Evolutionary conservation across 1,284 basidiomycete genomes (phyloP).

Genomic region (Singerocomus inundabilis): DNA sequence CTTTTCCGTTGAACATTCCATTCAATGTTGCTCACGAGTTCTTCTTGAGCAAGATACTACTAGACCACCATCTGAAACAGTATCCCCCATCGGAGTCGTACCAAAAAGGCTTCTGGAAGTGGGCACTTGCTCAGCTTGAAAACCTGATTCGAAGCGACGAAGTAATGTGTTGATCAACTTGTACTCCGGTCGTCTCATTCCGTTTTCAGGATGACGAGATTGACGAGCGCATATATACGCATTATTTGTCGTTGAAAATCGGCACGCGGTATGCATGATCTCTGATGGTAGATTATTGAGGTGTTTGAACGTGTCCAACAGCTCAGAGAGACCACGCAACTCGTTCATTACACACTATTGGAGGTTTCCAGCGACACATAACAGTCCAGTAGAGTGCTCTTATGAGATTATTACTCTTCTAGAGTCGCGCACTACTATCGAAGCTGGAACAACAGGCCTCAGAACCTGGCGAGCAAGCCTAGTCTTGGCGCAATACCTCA

Average conservation of each 20-base stretch:
- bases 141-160: slow-evolving; percentile 37
- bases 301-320: slow-evolving; percentile 4
- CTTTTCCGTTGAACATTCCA: slow-evolving; percentile 37
- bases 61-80: slow-evolving; percentile 47
- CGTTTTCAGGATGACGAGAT: slow-evolving; percentile 54
- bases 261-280: slow-evolving; percentile 18
- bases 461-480: slow-evolving; percentile 75
- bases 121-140: slow-evolving; percentile 57
- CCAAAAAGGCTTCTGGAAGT: slow-evolving; percentile 70
- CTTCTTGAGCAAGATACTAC: slow-evolving; percentile 50
- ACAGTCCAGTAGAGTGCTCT: not conserved
- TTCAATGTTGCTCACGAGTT: slow-evolving; percentile 48
- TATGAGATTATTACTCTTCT: slow-evolving; percentile 55
- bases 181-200: slow-evolving; percentile 4
- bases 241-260: slow-evolving; percentile 49
- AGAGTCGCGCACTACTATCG: slow-evolving; percentile 69
- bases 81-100: slow-evolving; percentile 65
- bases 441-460: slow-evolving; percentile 73
- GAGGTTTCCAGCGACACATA: slow-evolving; percentile 26
- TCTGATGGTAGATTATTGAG: not conserved
- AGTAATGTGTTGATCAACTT: slow-evolving; percentile 32
- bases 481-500: slow-evolving; percentile 62
- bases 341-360: slow-evolving; percentile 71
- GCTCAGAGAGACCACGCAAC: slow-evolving; percentile 39
- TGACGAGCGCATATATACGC: slow-evolving; percentile 60